phyloP scores from a whole-genome alignment of 2,329 filamentous ascomycete species.

The Ophiostoma angusticollis region DNA sequence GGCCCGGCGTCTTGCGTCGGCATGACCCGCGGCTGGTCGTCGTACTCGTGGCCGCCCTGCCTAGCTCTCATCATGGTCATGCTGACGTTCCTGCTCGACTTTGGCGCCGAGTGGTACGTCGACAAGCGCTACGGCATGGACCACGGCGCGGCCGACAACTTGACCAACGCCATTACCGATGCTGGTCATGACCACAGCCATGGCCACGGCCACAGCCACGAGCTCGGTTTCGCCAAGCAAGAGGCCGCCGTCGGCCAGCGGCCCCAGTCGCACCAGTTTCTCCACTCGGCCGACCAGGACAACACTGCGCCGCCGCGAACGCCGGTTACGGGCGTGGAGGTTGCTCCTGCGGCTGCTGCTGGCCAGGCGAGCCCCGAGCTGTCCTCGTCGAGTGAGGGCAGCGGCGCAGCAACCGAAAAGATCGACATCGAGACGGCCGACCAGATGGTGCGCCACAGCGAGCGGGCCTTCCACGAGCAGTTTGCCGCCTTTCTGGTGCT shows the following conservation, averaged over 20 bases:
- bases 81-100: conserved; percentile 76
- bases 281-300: conserved; percentile 62
- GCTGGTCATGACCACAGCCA: conserved; percentile 5
- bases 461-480: conserved; percentile 26
- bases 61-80: conserved; percentile 81
- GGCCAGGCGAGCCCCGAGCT: too few relatives aligned
- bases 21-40: conserved; percentile 41
- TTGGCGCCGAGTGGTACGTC: conserved; percentile 67
- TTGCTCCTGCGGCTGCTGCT: conserved; percentile 24
- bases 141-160: conserved; percentile 33
- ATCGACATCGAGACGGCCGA: conserved; percentile 46
- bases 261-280: conserved; percentile 38
- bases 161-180: conserved; percentile 32
- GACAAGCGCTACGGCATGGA: conserved; percentile 37
- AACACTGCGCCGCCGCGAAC: conserved; percentile 55
- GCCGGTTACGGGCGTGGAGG: too few relatives aligned
- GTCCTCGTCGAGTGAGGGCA: conserved; percentile 31
- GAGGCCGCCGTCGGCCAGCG: conserved; percentile 10
- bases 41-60: conserved; percentile 71
- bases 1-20: conserved; percentile 27
- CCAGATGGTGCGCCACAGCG: conserved; percentile 15
- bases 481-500: conserved; percentile 63
- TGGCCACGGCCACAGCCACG: too few relatives aligned
- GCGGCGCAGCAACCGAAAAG: conserved; percentile 54
- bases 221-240: too few relatives aligned